phyloP scores from a whole-genome alignment of 345 rosid genomes.

The Schrenkiella parvula region DNA sequence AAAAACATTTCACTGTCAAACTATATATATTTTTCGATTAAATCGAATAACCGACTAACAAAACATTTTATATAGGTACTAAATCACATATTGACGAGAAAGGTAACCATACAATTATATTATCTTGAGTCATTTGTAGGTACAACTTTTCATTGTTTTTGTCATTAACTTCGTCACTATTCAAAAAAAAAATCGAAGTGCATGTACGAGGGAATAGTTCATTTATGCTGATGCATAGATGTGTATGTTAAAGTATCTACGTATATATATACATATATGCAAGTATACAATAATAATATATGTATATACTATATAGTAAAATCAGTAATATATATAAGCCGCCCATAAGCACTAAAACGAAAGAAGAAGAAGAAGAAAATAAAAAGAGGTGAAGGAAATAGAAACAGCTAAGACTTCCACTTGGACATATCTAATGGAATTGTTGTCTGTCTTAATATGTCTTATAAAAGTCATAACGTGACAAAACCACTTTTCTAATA shows the following conservation, averaged over 20 bases:
- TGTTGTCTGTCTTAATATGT: slow-evolving; percentile 36
- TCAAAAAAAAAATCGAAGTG: background rate
- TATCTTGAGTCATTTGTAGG: background rate
- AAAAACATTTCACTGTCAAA: background rate
- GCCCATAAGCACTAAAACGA: slow-evolving; percentile 27
- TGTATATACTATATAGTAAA: background rate
- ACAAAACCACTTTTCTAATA: slow-evolving; percentile 27
- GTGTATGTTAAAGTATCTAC: background rate
- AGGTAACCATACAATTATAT: background rate
- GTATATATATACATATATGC: background rate
- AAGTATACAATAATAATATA: background rate
- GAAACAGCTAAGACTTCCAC: slow-evolving; percentile 38
- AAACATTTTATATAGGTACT: background rate
- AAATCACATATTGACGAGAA: background rate
- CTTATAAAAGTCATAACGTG: slow-evolving; percentile 25
- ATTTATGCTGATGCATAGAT: background rate
- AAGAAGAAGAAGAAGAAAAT: background rate
- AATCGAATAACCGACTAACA: background rate
- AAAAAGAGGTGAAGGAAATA: background rate
- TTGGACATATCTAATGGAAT: slow-evolving; percentile 23
- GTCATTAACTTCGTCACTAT: background rate
- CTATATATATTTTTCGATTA: background rate
- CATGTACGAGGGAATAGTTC: slow-evolving; percentile 11
- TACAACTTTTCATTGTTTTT: background rate
- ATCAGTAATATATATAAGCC: slow-evolving; percentile 26